These are phyloP conservation scores for Ajuga chamaepitys DNA, from an alignment of 257 asterid species.

Conservation along the genomic window DNA sequence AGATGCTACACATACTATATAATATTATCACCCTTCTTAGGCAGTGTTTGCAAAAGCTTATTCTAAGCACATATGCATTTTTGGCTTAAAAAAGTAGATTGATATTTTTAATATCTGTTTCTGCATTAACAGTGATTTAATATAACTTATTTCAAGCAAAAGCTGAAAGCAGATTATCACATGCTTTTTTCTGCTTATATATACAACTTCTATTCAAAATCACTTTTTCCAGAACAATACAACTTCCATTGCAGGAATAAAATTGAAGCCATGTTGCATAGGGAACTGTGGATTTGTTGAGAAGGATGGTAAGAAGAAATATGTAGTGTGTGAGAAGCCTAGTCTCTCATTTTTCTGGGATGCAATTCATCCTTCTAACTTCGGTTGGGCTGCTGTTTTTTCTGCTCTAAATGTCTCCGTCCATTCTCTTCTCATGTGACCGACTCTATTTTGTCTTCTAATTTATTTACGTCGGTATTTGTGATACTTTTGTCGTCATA, in stretches of 20 bases:
- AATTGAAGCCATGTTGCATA: slow-evolving; percentile 53
- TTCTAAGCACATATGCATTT: too few relatives aligned
- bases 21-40: too few relatives aligned
- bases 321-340: slow-evolving; percentile 39
- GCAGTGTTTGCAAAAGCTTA: not conserved
- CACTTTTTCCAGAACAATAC: too few relatives aligned
- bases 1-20: too few relatives aligned
- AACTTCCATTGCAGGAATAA: slow-evolving; percentile 14
- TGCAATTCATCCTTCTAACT: slow-evolving; percentile 49
- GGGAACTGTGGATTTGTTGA: slow-evolving; percentile 54
- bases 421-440: not conserved
- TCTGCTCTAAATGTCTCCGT: slow-evolving; percentile 33
- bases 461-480: not conserved
- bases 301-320: slow-evolving; percentile 30
- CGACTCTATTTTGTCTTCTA: not conserved
- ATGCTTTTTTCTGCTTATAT: too few relatives aligned
- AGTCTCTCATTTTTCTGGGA: slow-evolving; percentile 55
- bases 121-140: too few relatives aligned
- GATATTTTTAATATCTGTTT: too few relatives aligned
- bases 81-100: too few relatives aligned
- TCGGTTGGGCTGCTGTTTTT: slow-evolving; percentile 52
- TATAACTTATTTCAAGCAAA: too few relatives aligned
- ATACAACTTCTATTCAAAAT: too few relatives aligned
- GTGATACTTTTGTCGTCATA: not conserved
- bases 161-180: too few relatives aligned